Conservation (phyloP, 257 asterid genomes). For the Handroanthus guayacan region DNA sequence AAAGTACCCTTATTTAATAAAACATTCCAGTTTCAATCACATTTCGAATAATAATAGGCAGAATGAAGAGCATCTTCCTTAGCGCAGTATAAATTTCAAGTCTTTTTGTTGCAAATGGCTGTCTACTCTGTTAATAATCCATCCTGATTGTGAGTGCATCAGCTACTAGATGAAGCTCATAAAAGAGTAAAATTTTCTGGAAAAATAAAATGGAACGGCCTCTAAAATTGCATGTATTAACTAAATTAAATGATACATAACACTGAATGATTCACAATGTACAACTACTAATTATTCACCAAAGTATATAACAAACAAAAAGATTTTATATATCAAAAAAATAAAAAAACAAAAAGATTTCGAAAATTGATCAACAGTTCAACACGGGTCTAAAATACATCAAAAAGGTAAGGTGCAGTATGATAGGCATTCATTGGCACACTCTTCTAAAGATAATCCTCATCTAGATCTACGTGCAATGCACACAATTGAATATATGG, state of each 20-base stretch:
- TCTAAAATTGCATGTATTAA: neutral
- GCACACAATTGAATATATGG: neutral
- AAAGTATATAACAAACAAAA: too few relatives aligned
- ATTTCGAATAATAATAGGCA: constrained; percentile 2
- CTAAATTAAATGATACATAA: neutral
- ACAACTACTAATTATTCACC: neutral
- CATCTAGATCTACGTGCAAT: constrained; percentile 3
- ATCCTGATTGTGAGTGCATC: neutral
- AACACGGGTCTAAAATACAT: too few relatives aligned
- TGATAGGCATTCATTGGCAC: neutral
- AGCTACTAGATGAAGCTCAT: neutral
- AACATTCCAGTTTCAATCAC: constrained; percentile 23
- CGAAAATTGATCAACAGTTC: too few relatives aligned
- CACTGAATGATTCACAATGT: neutral
- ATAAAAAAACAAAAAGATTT: too few relatives aligned
- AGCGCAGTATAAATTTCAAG: neutral
- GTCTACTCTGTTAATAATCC: neutral
- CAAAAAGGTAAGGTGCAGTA: neutral
- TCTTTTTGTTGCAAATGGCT: constrained; percentile 1
- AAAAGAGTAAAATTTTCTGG: neutral
- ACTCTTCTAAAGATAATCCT: neutral
- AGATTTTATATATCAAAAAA: too few relatives aligned
- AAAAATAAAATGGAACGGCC: neutral
- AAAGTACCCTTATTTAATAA: neutral
- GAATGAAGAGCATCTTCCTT: constrained; percentile 12